These are phyloP conservation scores for Colletotrichum lini DNA, from an alignment of 2,329 filamentous ascomycete species.

Conservation along the genomic window DNA sequence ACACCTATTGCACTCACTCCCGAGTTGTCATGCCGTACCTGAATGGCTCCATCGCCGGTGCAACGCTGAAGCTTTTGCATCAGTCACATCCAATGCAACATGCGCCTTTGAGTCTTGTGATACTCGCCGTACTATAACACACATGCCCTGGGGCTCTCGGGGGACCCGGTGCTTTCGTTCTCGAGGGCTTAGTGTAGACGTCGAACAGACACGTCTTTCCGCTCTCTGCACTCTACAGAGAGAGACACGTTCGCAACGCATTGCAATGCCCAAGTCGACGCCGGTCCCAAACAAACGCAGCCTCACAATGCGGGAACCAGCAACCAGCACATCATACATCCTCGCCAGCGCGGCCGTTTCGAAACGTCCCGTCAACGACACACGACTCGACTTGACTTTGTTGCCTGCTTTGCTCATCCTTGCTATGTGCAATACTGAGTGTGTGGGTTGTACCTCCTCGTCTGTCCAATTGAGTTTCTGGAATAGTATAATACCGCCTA, in stretches of 20 bases:
- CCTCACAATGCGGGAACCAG: constrained; percentile 2
- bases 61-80: constrained; percentile 4
- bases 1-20: neutral
- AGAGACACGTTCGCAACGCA: constrained; percentile 13
- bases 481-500: neutral
- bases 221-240: constrained; percentile 4
- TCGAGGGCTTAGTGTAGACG: neutral
- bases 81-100: neutral
- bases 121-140: no score
- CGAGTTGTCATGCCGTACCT: constrained; percentile 2
- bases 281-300: constrained; percentile 15
- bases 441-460: neutral
- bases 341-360: constrained; percentile 27
- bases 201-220: neutral
- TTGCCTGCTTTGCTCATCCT: constrained; percentile 1
- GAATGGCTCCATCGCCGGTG: neutral
- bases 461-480: neutral
- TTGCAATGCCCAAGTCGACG: neutral
- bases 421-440: neutral
- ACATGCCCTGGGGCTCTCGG: neutral
- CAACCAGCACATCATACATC: neutral
- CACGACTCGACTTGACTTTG: neutral
- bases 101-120: neutral
- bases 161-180: neutral
- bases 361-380: constrained; percentile 28